phyloP scores from a whole-genome alignment of 164 flowering plant species.

The Stephania japonica region DNA sequence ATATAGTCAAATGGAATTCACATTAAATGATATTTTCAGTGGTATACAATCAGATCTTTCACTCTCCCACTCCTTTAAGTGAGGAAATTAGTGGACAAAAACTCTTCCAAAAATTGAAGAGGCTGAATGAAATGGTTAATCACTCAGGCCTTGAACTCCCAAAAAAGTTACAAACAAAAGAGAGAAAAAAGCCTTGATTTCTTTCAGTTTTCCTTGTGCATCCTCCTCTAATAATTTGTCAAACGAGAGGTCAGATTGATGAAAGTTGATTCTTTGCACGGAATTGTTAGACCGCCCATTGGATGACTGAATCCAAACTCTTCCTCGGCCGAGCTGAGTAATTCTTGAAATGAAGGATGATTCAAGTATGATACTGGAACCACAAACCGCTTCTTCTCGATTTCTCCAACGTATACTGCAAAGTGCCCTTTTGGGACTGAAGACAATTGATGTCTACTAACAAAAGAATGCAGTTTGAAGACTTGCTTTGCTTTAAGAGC shows the following conservation, averaged over 20 bases:
- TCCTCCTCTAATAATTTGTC: conserved; percentile 1
- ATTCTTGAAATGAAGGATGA: conserved; percentile 15
- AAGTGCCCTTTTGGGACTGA: conserved; percentile 33
- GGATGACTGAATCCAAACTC: conserved; percentile 34
- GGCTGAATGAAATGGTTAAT: not conserved
- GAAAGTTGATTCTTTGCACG: conserved; percentile 22
- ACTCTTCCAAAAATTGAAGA: not conserved
- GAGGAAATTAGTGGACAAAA: not conserved
- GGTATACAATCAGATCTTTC: not conserved
- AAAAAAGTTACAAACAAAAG: not conserved
- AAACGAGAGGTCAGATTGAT: conserved; percentile 12
- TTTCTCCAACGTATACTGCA: conserved; percentile 33
- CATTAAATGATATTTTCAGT: not conserved
- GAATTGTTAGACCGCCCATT: conserved; percentile 31
- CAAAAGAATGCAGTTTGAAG: not conserved
- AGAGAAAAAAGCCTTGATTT: not conserved
- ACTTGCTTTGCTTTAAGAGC: conserved; percentile 4
- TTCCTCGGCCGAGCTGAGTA: conserved; percentile 21
- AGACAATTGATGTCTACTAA: conserved; percentile 3
- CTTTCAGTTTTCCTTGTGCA: not conserved
- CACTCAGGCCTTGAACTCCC: not conserved
- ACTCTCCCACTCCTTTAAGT: not conserved
- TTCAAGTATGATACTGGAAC: not conserved
- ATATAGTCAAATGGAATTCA: not conserved
- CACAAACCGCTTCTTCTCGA: conserved; percentile 20